Percentiles rank a stretch among this genome's conserved stretches.
Conservation (phyloP, 1,139 yeast genomes). For the Debaryomyces sp. region DNA sequence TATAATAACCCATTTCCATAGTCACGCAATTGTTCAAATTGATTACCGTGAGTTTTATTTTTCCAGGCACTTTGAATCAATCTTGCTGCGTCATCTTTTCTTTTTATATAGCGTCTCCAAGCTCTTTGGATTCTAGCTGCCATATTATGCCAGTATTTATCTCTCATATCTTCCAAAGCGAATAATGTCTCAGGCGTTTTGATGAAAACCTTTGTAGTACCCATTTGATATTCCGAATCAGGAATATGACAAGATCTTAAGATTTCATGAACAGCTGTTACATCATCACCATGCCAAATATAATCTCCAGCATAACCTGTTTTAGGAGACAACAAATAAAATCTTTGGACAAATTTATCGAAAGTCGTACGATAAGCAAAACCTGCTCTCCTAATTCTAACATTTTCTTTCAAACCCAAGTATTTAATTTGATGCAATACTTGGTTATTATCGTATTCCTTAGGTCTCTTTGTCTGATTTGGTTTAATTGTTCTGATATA, state of each 20-base stretch:
- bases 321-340: constrained; percentile 80
- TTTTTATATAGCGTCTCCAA: constrained; percentile 81
- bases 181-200: constrained; percentile 97
- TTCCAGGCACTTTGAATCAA: constrained; percentile 86
- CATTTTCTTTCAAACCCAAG: constrained; percentile 95
- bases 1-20: constrained; percentile 71
- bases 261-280: constrained; percentile 79
- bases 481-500: constrained; percentile 98
- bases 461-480: constrained; percentile 88
- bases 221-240: constrained; percentile 81
- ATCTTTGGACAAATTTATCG: constrained; percentile 96
- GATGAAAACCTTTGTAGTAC: constrained; percentile 92
- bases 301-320: constrained; percentile 99
- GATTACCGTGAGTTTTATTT: constrained; percentile 76
- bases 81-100: constrained; percentile 86
- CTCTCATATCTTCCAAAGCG: constrained; percentile 95
- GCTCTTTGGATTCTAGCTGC: constrained; percentile 98
- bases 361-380: constrained; percentile 97
- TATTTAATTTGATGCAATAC: constrained; percentile 96
- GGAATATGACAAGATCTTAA: constrained; percentile 83
- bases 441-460: constrained; percentile 85
- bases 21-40: constrained; percentile 82
- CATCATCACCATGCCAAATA: constrained; percentile 89
- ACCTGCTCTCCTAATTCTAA: constrained; percentile 97
- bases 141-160: constrained; percentile 97